Conservation (phyloP, 306 rosid species). For the Adenanthera pavonina region DNA sequence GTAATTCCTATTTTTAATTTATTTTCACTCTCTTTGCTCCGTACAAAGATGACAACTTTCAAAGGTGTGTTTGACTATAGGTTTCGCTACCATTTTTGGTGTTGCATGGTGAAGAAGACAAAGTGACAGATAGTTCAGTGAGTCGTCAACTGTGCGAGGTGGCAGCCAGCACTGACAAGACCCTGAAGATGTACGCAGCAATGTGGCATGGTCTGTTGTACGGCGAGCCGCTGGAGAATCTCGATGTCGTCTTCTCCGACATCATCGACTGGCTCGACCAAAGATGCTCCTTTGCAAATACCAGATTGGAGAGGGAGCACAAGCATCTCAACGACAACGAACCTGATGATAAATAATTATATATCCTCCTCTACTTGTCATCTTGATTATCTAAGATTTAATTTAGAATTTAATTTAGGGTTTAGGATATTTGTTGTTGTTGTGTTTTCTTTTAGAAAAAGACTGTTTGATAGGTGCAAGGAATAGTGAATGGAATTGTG, state of each 20-base stretch:
- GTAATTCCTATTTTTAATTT: no score
- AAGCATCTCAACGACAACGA: conserved; percentile 52
- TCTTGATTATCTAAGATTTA: no score
- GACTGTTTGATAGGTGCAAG: no score
- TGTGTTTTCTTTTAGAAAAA: no score
- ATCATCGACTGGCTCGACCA: conserved; percentile 57
- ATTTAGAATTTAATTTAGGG: no score
- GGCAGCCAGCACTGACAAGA: conserved; percentile 58
- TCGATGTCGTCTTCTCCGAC: conserved; percentile 52
- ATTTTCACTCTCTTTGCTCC: no score
- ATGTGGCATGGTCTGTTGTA: conserved; percentile 80
- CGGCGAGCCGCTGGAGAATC: conserved; percentile 58
- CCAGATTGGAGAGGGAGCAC: conserved; percentile 50
- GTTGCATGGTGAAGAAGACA: conserved; percentile 61
- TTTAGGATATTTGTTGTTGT: no score
- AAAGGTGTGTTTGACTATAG: conserved; percentile 26
- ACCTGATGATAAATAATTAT: neutral
- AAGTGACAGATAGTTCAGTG: conserved; percentile 51
- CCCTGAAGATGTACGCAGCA: conserved; percentile 54
- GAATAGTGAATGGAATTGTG: no score
- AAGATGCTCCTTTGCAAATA: conserved; percentile 33
- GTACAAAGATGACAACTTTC: neutral
- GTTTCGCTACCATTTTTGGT: conserved; percentile 58
- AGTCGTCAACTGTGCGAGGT: conserved; percentile 50
- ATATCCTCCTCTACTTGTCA: no score